Evolutionary conservation across 2,329 filamentous ascomycete species (phyloP).

Genomic region (Leptodontidium sp.): DNA sequence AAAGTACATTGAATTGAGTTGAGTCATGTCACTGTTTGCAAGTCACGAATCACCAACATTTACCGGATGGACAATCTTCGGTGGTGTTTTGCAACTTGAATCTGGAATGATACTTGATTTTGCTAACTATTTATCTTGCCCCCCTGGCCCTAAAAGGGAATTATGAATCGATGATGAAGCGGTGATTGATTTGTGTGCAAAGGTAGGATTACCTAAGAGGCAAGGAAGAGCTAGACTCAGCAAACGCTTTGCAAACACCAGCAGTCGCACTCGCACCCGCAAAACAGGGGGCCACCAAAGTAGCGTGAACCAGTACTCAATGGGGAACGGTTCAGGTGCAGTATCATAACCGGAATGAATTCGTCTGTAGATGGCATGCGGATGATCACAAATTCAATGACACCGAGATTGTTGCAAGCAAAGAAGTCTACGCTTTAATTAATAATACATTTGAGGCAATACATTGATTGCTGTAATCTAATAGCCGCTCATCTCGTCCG

Average conservation of each 20-base stretch:
- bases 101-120: not conserved
- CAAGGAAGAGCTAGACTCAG: not conserved
- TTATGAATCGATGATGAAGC: too few species aligned
- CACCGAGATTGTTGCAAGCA: not conserved
- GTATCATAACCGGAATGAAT: too few species aligned
- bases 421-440: not conserved
- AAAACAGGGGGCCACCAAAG: not conserved
- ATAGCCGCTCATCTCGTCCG: slow-evolving; percentile 6
- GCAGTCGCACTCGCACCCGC: not conserved
- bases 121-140: too few species aligned
- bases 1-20: not conserved
- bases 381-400: not conserved
- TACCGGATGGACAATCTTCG: not conserved
- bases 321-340: too few species aligned
- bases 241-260: not conserved
- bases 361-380: not conserved
- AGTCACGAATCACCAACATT: too few species aligned
- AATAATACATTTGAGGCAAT: slow-evolving; percentile 7
- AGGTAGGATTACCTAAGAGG: not conserved
- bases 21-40: not conserved
- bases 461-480: not conserved
- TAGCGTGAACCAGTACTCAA: not conserved
- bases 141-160: too few species aligned
- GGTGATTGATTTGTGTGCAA: not conserved
- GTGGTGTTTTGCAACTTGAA: not conserved